Percentiles rank a stretch among this genome's conserved stretches.
These are phyloP conservation scores for Metschnikowia matae DNA, from an alignment of 805 yeast species.

Conservation along the genomic window DNA sequence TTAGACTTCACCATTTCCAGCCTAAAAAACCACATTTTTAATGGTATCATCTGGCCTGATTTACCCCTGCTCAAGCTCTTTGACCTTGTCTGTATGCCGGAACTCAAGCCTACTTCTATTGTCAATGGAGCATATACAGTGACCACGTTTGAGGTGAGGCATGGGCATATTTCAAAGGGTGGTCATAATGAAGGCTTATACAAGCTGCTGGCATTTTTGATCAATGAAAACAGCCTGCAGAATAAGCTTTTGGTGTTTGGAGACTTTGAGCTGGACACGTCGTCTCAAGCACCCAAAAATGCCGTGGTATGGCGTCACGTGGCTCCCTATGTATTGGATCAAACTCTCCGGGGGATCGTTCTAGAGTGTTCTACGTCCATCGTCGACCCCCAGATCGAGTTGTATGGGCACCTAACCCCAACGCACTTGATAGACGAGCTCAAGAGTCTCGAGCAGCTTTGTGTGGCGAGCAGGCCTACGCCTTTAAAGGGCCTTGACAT, in stretches of 20 bases:
- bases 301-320: conserved; percentile 53
- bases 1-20: conserved; percentile 48
- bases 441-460: conserved; percentile 15
- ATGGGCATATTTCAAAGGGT: conserved; percentile 22
- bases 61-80: conserved; percentile 35
- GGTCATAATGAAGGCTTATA: conserved; percentile 19
- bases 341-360: conserved; percentile 50
- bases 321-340: conserved; percentile 40
- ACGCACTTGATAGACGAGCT: conserved; percentile 57
- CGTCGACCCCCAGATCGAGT: conserved; percentile 35
- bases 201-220: conserved; percentile 58
- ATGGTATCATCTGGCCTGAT: conserved; percentile 80
- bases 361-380: conserved; percentile 70
- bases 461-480: conserved; percentile 6
- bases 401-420: conserved; percentile 85
- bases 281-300: conserved; percentile 39
- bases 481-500: conserved; percentile 40
- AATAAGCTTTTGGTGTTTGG: conserved; percentile 65
- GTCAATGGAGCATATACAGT: conserved; percentile 21
- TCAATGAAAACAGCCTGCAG: conserved; percentile 33
- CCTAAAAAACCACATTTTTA: conserved; percentile 57
- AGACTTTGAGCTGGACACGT: conserved; percentile 70
- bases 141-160: conserved; percentile 31
- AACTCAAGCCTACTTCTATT: conserved; percentile 11
- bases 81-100: conserved; percentile 17